phyloP scores from a whole-genome alignment of 2,329 filamentous ascomycete species.

The Ploettnerulaceae sp. region DNA sequence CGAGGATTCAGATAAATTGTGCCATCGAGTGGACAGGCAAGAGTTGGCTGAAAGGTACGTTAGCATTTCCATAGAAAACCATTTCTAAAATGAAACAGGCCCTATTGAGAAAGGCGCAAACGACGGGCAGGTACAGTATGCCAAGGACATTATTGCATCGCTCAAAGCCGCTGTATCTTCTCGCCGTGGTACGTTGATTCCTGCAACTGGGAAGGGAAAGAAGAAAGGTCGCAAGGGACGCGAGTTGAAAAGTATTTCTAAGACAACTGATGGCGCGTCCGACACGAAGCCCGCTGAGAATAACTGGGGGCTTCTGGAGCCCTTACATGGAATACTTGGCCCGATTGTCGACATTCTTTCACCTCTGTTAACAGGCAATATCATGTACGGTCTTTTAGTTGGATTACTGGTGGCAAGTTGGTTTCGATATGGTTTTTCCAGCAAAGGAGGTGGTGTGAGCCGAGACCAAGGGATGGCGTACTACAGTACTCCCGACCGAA shows the following conservation, averaged over 20 bases:
- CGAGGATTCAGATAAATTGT: conserved; percentile 81
- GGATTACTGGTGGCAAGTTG: conserved; percentile 70
- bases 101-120: conserved; percentile 94
- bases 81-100: conserved; percentile 45
- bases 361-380: conserved; percentile 69
- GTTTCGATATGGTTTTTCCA: conserved; percentile 56
- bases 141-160: conserved; percentile 70
- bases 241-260: conserved; percentile 41
- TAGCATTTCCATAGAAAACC: background rate
- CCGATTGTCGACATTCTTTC: conserved; percentile 65
- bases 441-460: conserved; percentile 36
- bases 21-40: conserved; percentile 95
- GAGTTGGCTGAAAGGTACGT: conserved; percentile 90
- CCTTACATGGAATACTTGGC: conserved; percentile 63
- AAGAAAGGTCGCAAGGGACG: conserved; percentile 43
- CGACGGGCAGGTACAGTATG: conserved; percentile 81
- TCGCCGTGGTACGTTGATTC: conserved; percentile 49
- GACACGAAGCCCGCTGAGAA: conserved; percentile 36
- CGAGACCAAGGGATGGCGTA: conserved; percentile 38
- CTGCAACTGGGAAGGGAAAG: conserved; percentile 49
- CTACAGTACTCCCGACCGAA: conserved; percentile 52
- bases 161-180: conserved; percentile 69
- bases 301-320: conserved; percentile 79
- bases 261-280: conserved; percentile 35
- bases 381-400: conserved; percentile 70